These are phyloP conservation scores for Leishmania aethiopica DNA, from an alignment of 208 protist genomes.

Conservation along the genomic window DNA sequence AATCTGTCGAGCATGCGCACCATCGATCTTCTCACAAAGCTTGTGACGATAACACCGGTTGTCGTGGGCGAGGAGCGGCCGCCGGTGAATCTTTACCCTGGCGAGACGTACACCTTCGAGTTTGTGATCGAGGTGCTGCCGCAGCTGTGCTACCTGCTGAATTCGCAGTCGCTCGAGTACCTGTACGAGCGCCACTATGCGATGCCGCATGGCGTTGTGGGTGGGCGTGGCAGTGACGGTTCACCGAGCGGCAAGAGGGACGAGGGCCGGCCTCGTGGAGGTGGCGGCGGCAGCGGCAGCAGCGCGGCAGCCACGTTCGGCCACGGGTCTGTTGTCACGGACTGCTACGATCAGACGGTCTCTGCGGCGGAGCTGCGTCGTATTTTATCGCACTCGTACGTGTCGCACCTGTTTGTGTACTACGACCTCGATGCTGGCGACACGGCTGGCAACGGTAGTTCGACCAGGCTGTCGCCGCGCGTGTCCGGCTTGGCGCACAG, in stretches of 20 bases:
- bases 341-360: slow-evolving; percentile 40
- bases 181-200: slow-evolving; percentile 54
- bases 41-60: slow-evolving; percentile 71
- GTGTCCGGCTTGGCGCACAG: slow-evolving; percentile 6
- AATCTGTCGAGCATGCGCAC: slow-evolving; percentile 45
- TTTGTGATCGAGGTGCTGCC: slow-evolving; percentile 80
- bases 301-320: slow-evolving; percentile 18
- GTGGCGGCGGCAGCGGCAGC: slow-evolving; percentile 14
- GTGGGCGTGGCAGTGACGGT: slow-evolving; percentile 3
- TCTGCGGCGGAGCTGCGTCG: slow-evolving; percentile 48
- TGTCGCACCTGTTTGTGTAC: slow-evolving; percentile 72
- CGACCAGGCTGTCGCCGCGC: slow-evolving; percentile 2
- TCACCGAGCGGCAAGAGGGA: slow-evolving; percentile 3
- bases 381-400: slow-evolving; percentile 53
- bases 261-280: background rate
- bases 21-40: slow-evolving; percentile 56
- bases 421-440: slow-evolving; percentile 37
- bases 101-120: slow-evolving; percentile 78
- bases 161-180: slow-evolving; percentile 58
- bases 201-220: slow-evolving; percentile 17
- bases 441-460: background rate
- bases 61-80: slow-evolving; percentile 53
- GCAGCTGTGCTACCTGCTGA: slow-evolving; percentile 71
- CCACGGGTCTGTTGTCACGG: slow-evolving; percentile 25
- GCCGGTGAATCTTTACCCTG: slow-evolving; percentile 58